phyloP scores from a whole-genome alignment of 768 basidiomycete genomes.

The Hericium erinaceus region DNA sequence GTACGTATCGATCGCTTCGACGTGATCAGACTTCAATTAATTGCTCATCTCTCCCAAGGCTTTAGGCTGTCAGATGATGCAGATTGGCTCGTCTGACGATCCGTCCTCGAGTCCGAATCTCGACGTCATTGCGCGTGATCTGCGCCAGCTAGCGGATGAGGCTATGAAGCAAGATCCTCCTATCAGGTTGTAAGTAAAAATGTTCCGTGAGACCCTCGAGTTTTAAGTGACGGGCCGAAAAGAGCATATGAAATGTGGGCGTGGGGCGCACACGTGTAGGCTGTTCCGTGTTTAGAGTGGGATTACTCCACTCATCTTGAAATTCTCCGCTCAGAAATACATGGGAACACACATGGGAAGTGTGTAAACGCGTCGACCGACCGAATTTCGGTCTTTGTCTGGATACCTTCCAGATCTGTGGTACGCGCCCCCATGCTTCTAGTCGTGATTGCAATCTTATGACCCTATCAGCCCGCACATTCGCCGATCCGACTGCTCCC shows the following conservation, averaged over 20 bases:
- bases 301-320: too few relatives aligned
- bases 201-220: too few relatives aligned
- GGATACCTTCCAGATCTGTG: slow-evolving; percentile 24
- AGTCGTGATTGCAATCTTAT: not conserved
- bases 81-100: slow-evolving; percentile 22
- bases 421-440: slow-evolving; percentile 7
- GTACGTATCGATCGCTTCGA: not conserved
- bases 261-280: slow-evolving; percentile 23
- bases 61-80: slow-evolving; percentile 20
- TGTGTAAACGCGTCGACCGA: slow-evolving; percentile 20
- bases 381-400: slow-evolving; percentile 24
- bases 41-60: slow-evolving; percentile 9
- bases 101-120: slow-evolving; percentile 15
- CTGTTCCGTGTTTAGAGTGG: not conserved
- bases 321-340: slow-evolving; percentile 15
- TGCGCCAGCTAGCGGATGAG: slow-evolving; percentile 19
- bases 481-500: slow-evolving; percentile 17
- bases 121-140: slow-evolving; percentile 21
- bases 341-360: slow-evolving; percentile 24
- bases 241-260: slow-evolving; percentile 27
- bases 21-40: too few relatives aligned
- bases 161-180: slow-evolving; percentile 20
- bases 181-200: slow-evolving; percentile 15
- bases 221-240: not conserved
- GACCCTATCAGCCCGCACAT: slow-evolving; percentile 16